phyloP scores from a whole-genome alignment of 371 early-diverging fungal species.

The Nematocida homosporus region DNA sequence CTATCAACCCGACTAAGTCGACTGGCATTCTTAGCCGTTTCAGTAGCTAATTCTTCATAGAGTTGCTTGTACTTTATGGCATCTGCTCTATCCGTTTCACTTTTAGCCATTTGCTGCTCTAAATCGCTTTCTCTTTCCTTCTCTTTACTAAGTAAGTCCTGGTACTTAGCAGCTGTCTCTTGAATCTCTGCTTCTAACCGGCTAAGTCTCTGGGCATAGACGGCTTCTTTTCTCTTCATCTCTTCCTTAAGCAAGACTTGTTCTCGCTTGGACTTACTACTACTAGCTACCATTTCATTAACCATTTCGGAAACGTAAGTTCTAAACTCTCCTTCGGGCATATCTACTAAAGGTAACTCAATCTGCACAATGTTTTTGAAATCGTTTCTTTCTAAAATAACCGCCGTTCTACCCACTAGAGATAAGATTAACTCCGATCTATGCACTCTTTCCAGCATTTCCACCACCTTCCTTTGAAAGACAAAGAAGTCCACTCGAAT shows the following conservation, averaged over 20 bases:
- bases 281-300: slow-evolving; percentile 60
- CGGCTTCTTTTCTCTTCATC: background rate
- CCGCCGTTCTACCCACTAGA: slow-evolving; percentile 53
- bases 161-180: slow-evolving; percentile 44
- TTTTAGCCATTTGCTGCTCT: slow-evolving; percentile 25
- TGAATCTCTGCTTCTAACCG: slow-evolving; percentile 41
- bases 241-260: slow-evolving; percentile 61
- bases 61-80: slow-evolving; percentile 32
- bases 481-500: slow-evolving; percentile 66
- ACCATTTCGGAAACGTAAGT: slow-evolving; percentile 65
- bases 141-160: slow-evolving; percentile 28
- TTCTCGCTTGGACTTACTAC: slow-evolving; percentile 64
- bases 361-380: slow-evolving; percentile 67
- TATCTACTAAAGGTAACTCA: slow-evolving; percentile 64
- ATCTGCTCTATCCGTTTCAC: slow-evolving; percentile 6
- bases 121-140: background rate
- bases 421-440: slow-evolving; percentile 49
- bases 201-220: slow-evolving; percentile 17
- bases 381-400: slow-evolving; percentile 66
- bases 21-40: slow-evolving; percentile 44
- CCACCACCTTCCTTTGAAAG: slow-evolving; percentile 61
- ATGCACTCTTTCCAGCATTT: slow-evolving; percentile 62
- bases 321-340: slow-evolving; percentile 64
- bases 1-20: slow-evolving; percentile 55
- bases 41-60: slow-evolving; percentile 52